phyloP scores from a whole-genome alignment of 179 eudicot genomes.

The Pouteria campechiana region DNA sequence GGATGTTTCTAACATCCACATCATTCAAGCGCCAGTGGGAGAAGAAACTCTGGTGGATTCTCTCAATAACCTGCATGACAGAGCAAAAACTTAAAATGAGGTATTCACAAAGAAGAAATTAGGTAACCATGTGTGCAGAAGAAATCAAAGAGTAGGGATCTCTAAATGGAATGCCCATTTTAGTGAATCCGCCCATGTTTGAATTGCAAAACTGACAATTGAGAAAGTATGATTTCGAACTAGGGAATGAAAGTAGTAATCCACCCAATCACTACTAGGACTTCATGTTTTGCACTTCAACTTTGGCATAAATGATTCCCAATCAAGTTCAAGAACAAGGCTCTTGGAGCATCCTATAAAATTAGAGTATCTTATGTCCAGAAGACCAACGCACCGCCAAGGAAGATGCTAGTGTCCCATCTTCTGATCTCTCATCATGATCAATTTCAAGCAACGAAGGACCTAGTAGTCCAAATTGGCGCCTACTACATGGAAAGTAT shows the following conservation, averaged over 20 bases:
- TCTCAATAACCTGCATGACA: conserved; percentile 72
- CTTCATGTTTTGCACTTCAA: no score
- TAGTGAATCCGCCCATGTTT: no score
- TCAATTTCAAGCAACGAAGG: conserved; percentile 96
- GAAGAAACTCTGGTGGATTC: conserved; percentile 70
- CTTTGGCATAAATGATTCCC: no score
- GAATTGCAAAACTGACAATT: no score
- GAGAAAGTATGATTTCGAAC: not conserved
- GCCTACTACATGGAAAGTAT: conserved; percentile 93
- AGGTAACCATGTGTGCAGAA: no score
- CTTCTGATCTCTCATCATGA: conserved; percentile 95
- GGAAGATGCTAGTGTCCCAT: conserved; percentile 86
- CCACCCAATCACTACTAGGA: not conserved
- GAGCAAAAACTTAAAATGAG: conserved; percentile 6
- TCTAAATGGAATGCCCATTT: no score
- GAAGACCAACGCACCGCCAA: conserved; percentile 78
- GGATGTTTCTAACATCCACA: conserved; percentile 84
- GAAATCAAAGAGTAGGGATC: no score
- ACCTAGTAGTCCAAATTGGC: conserved; percentile 95
- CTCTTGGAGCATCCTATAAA: no score
- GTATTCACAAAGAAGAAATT: no score
- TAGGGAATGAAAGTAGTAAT: not conserved
- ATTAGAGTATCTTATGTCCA: no score
- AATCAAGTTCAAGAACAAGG: no score
- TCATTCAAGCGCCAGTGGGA: conserved; percentile 65